Percentiles rank a stretch among this genome's conserved stretches.
Conservation (phyloP, 2,329 filamentous ascomycete genomes). For the Penicillium brasilianum region DNA sequence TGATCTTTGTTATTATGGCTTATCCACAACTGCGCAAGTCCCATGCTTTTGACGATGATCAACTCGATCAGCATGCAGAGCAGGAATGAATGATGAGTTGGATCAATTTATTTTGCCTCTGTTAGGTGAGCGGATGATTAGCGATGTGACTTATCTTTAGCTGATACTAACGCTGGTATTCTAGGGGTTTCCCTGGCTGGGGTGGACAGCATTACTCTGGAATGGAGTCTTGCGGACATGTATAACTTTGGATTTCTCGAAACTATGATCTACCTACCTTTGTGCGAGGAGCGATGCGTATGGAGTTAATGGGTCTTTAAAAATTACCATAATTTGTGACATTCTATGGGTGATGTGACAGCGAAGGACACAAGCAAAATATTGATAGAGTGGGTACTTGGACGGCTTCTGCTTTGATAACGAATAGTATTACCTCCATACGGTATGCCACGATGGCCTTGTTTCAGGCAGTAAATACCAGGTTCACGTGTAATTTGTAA, state of each 20-base stretch:
- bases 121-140: not conserved
- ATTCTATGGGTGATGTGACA: not conserved
- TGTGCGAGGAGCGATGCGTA: not conserved
- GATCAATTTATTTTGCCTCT: not conserved
- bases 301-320: not conserved
- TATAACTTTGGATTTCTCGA: not conserved
- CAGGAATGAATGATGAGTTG: not conserved
- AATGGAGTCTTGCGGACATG: slow-evolving; percentile 4
- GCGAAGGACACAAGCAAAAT: too few relatives aligned
- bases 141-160: not conserved
- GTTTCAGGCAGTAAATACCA: too few relatives aligned
- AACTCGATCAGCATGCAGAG: not conserved
- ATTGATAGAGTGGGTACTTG: too few relatives aligned
- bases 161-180: not conserved
- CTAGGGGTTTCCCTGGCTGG: not conserved
- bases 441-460: too few relatives aligned
- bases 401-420: not conserved
- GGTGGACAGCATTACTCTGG: slow-evolving; percentile 3
- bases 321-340: too few relatives aligned
- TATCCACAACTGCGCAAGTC: slow-evolving; percentile 37
- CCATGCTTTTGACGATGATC: slow-evolving; percentile 9
- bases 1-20: slow-evolving; percentile 38
- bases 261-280: too few relatives aligned
- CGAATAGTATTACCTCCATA: too few relatives aligned
- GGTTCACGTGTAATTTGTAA: not conserved